Conservation (phyloP, 1,284 basidiomycete species). For the Jaminaea rosea region DNA sequence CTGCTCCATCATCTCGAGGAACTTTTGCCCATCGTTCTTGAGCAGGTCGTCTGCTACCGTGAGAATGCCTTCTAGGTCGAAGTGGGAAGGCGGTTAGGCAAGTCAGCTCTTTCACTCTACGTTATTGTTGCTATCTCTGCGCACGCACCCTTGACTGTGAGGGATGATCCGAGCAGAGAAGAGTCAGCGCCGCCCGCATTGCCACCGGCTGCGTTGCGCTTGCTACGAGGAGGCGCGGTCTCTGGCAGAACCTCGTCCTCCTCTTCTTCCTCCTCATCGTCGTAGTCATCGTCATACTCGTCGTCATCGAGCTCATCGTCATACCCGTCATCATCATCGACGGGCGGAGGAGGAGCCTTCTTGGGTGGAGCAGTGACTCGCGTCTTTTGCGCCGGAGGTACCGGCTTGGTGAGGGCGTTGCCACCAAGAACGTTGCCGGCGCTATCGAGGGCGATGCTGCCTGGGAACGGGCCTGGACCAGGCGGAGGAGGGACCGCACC, state of each 20-base stretch:
- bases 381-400: constrained; percentile 17
- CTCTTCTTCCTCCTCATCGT: constrained; percentile 52
- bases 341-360: constrained; percentile 5
- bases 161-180: constrained; percentile 66
- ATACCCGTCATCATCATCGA: constrained; percentile 22
- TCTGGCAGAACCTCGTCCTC: constrained; percentile 36
- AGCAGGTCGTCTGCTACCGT: constrained; percentile 98
- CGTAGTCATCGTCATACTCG: constrained; percentile 53
- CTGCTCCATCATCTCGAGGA: constrained; percentile 99
- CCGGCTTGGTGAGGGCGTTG: constrained; percentile 48
- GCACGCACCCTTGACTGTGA: constrained; percentile 70
- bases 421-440: constrained; percentile 74
- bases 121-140: background rate
- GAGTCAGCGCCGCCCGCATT: constrained; percentile 54
- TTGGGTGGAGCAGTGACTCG: constrained; percentile 7
- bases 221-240: constrained; percentile 1
- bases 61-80: constrained; percentile 68
- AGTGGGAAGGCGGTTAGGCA: constrained; percentile 9
- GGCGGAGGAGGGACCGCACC: constrained; percentile 79
- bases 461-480: constrained; percentile 95
- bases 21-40: constrained; percentile 97
- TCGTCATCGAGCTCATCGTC: constrained; percentile 41
- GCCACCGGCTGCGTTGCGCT: constrained; percentile 10
- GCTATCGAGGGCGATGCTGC: constrained; percentile 81
- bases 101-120: constrained; percentile 10